These are phyloP conservation scores for Zychaea mexicana DNA, from an alignment of 371 early-diverging fungal species.

Conservation along the genomic window DNA sequence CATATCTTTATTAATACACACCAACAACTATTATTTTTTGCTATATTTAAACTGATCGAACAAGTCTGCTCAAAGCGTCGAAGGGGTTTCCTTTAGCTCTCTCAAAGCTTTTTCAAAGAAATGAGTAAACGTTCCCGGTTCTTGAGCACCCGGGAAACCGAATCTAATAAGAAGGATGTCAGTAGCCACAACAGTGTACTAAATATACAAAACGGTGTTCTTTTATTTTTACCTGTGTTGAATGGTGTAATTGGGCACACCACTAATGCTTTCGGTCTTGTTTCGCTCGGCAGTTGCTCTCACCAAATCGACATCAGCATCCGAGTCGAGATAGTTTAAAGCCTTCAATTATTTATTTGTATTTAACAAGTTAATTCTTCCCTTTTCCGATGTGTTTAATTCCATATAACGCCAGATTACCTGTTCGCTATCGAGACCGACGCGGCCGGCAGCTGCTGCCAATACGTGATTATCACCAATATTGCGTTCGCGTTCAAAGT, in stretches of 20 bases:
- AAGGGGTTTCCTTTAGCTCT: not conserved
- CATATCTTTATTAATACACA: not conserved
- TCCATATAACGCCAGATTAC: conserved; percentile 13
- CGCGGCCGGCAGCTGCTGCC: conserved; percentile 57
- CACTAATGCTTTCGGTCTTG: conserved; percentile 47
- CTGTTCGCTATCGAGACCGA: conserved; percentile 57
- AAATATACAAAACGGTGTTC: not conserved
- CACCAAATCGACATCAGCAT: conserved; percentile 50
- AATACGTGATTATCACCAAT: conserved; percentile 60
- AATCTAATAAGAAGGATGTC: conserved; percentile 22
- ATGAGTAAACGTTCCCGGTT: conserved; percentile 53
- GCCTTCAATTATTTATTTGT: conserved; percentile 35
- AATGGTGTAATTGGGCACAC: conserved; percentile 74
- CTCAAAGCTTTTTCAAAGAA: conserved; percentile 44
- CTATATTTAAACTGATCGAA: not conserved
- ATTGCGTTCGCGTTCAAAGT: conserved; percentile 69
- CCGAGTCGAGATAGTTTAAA: conserved; percentile 52
- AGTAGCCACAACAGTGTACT: not conserved
- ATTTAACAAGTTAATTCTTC: conserved; percentile 66
- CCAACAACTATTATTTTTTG: not conserved
- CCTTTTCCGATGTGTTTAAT: conserved; percentile 6
- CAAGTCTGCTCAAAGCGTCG: not conserved
- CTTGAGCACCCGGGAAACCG: conserved; percentile 72
- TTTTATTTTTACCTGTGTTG: conserved; percentile 43
- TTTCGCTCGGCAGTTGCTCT: conserved; percentile 38